phyloP scores from a whole-genome alignment of 2,329 filamentous ascomycete species.

The Stagonosporopsis chrysanthemi region DNA sequence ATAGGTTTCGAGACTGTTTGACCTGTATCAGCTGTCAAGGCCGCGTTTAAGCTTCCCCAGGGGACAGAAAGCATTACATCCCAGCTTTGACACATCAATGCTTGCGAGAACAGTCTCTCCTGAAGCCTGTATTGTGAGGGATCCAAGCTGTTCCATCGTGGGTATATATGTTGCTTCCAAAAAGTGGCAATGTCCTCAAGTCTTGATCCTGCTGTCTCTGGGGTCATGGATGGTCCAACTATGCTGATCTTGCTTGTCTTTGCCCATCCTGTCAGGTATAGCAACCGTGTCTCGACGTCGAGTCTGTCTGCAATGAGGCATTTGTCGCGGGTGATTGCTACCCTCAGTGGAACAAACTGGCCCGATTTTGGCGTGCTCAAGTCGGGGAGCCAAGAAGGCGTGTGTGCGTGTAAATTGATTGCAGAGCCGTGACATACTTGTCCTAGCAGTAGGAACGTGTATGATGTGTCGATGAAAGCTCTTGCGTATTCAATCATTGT shows the following conservation, averaged over 20 bases:
- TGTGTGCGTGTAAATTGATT: background rate
- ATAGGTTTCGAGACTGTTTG: background rate
- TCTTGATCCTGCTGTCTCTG: background rate
- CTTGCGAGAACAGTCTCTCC: background rate
- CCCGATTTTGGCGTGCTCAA: background rate
- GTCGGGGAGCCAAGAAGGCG: background rate
- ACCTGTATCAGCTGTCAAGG: background rate
- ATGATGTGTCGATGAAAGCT: background rate
- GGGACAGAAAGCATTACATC: background rate
- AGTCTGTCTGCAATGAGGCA: background rate
- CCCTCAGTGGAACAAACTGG: background rate
- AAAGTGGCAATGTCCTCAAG: background rate
- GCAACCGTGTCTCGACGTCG: background rate
- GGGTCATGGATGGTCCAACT: background rate
- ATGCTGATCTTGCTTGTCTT: background rate
- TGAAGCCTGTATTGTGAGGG: background rate
- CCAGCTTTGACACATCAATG: background rate
- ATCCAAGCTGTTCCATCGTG: background rate
- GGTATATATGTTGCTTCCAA: background rate
- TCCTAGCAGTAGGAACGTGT: background rate
- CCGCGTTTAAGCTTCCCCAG: background rate
- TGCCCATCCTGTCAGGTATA: background rate
- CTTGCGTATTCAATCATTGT: background rate
- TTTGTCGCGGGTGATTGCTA: background rate
- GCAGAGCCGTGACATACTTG: background rate